These are phyloP conservation scores for Inga oerstediana DNA, from an alignment of 306 rosid genomes.

Conservation along the genomic window DNA sequence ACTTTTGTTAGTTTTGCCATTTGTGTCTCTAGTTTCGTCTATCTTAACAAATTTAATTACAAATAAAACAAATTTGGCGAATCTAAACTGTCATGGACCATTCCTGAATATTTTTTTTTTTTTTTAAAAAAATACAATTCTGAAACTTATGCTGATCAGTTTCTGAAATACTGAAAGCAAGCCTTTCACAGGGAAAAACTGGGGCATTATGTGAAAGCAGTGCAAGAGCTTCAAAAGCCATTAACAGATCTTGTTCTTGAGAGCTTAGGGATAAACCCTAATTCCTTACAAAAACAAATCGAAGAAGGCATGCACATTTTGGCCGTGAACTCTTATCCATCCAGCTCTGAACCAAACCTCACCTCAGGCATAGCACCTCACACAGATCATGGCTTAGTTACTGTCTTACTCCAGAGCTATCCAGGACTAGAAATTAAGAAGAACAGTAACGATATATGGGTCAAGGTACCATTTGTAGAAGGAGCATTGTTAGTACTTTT, in stretches of 20 bases:
- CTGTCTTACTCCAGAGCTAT: conserved; percentile 22
- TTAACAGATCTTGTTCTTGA: neutral
- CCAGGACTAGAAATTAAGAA: conserved; percentile 26
- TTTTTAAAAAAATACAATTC: neutral
- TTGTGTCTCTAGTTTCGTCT: too few relatives aligned
- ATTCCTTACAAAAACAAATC: conserved; percentile 8
- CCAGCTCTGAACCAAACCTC: conserved; percentile 21
- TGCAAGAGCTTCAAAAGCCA: neutral
- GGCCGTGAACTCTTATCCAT: conserved; percentile 27
- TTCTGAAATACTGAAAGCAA: neutral
- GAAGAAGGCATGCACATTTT: neutral
- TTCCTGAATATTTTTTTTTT: neutral
- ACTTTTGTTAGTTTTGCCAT: neutral
- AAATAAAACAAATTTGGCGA: neutral
- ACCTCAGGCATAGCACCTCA: conserved; percentile 18
- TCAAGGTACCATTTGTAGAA: neutral
- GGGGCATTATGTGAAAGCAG: neutral
- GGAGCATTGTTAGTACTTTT: neutral
- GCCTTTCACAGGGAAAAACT: neutral
- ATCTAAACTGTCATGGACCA: neutral
- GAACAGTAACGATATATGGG: conserved; percentile 23
- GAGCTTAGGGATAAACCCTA: conserved; percentile 26
- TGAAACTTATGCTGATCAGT: neutral
- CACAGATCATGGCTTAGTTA: conserved; percentile 27
- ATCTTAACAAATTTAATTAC: neutral